Percentiles rank a stretch among this genome's conserved stretches.
phyloP scores from a whole-genome alignment of 2,329 filamentous ascomycete genomes.

The Talaromyces amestolkiae region DNA sequence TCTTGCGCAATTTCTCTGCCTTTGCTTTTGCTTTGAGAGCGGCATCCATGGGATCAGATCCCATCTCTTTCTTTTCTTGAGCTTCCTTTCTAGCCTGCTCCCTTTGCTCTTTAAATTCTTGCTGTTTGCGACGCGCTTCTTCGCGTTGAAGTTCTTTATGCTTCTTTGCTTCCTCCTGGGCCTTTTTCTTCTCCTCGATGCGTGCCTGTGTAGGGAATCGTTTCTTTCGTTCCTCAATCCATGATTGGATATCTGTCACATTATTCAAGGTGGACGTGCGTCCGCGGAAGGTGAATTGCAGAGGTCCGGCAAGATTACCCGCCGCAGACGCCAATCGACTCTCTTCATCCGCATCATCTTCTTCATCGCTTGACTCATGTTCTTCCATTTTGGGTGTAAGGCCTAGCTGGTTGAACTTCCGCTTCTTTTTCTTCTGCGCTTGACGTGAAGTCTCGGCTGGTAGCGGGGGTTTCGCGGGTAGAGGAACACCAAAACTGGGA shows the following conservation, averaged over 20 bases:
- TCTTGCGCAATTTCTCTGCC: slow-evolving; percentile 43
- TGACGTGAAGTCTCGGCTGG: slow-evolving; percentile 36
- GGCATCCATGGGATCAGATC: slow-evolving; percentile 31
- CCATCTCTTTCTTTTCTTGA: slow-evolving; percentile 27
- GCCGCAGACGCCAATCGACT: slow-evolving; percentile 34
- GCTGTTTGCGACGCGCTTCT: slow-evolving; percentile 23
- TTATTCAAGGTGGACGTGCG: slow-evolving; percentile 53
- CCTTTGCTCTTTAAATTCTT: slow-evolving; percentile 31
- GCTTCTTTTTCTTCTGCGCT: slow-evolving; percentile 39
- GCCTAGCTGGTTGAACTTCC: slow-evolving; percentile 48
- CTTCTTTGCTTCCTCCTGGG: slow-evolving; percentile 61
- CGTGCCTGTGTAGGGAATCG: slow-evolving; percentile 77
- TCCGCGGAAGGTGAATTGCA: slow-evolving; percentile 58
- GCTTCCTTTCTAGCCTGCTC: slow-evolving; percentile 24
- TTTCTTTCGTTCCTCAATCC: slow-evolving; percentile 75
- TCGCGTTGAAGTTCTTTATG: slow-evolving; percentile 31
- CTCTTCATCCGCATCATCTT: slow-evolving; percentile 47
- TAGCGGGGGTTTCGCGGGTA: slow-evolving; percentile 44
- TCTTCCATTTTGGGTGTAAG: slow-evolving; percentile 47
- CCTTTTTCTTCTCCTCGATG: slow-evolving; percentile 60
- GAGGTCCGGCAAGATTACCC: slow-evolving; percentile 25
- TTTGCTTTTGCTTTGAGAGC: slow-evolving; percentile 39
- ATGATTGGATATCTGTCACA: slow-evolving; percentile 69
- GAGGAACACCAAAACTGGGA: slow-evolving; percentile 45
- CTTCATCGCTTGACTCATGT: slow-evolving; percentile 47